phyloP scores from a whole-genome alignment of 306 rosid species.

The Elaeagnus macrophylla region DNA sequence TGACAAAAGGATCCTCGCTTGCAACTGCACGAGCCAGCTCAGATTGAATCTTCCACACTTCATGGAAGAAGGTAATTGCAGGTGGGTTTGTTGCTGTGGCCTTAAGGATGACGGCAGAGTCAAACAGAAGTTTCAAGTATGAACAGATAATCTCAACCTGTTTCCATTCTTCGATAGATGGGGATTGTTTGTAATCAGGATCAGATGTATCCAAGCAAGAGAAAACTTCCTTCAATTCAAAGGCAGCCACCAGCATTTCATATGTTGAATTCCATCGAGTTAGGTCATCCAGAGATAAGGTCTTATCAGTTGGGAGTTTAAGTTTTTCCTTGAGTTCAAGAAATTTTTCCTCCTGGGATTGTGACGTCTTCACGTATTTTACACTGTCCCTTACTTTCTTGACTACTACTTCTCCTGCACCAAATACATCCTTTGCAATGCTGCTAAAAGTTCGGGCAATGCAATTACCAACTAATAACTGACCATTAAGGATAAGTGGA shows the following conservation, averaged over 20 bases:
- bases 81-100: constrained; percentile 50
- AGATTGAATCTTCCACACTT: constrained; percentile 84
- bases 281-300: constrained; percentile 68
- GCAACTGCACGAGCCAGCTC: constrained; percentile 49
- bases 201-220: constrained; percentile 76
- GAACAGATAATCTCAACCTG: constrained; percentile 62
- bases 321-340: constrained; percentile 70
- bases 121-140: constrained; percentile 61
- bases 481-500: constrained; percentile 76
- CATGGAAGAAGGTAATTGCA: constrained; percentile 65
- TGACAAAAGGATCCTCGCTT: constrained; percentile 54
- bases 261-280: constrained; percentile 76
- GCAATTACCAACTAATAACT: constrained; percentile 66
- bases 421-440: constrained; percentile 59
- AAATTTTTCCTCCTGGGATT: constrained; percentile 76
- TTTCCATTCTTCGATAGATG: constrained; percentile 79
- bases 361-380: constrained; percentile 81
- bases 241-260: constrained; percentile 78
- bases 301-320: constrained; percentile 81
- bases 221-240: constrained; percentile 76
- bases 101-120: constrained; percentile 59
- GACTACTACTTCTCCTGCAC: constrained; percentile 34
- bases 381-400: constrained; percentile 69
- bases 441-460: constrained; percentile 66
- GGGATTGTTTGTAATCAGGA: constrained; percentile 72